These are phyloP conservation scores for Bruguiera parviflora DNA, from an alignment of 345 rosid genomes.

Conservation along the genomic window DNA sequence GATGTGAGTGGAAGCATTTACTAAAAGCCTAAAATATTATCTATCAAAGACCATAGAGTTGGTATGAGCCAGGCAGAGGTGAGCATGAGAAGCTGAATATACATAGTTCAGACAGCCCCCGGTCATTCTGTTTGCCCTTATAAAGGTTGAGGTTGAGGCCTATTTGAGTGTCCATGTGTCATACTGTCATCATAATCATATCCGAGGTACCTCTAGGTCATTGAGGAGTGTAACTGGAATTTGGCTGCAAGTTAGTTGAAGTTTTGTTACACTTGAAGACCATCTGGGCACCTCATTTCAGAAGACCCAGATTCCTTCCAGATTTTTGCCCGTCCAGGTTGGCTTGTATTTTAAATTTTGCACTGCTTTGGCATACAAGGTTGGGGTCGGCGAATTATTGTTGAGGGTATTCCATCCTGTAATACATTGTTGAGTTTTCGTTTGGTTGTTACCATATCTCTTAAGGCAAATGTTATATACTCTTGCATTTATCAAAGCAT, in stretches of 20 bases:
- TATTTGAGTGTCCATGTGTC: too few species aligned
- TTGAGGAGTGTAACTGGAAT: neutral
- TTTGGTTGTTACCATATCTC: slow-evolving; percentile 10
- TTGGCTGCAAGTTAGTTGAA: neutral
- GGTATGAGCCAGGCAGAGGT: slow-evolving; percentile 7
- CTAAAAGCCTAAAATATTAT: slow-evolving; percentile 6
- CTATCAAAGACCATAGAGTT: slow-evolving; percentile 14
- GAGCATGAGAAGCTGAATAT: neutral
- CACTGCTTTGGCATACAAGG: slow-evolving; percentile 14
- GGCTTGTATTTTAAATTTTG: slow-evolving; percentile 18
- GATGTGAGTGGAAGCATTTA: slow-evolving; percentile 6
- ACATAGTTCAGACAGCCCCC: too few species aligned
- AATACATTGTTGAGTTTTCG: slow-evolving; percentile 30
- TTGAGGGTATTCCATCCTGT: slow-evolving; percentile 32
- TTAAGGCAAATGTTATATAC: slow-evolving; percentile 26
- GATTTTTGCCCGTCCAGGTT: slow-evolving; percentile 21
- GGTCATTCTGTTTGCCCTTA: too few species aligned
- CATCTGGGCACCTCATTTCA: too few species aligned
- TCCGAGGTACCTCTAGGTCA: slow-evolving; percentile 4
- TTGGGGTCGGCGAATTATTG: slow-evolving; percentile 23
- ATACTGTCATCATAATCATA: neutral
- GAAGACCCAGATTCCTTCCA: slow-evolving; percentile 4
- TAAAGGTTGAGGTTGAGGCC: too few species aligned
- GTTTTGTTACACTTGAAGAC: neutral
- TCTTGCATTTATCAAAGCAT: slow-evolving; percentile 37